Evolutionary conservation across 176 grass and related monocot species (phyloP), one percentile per base, ranked within the genome.

Genomic region (Paspalum vaginatum): DNA sequence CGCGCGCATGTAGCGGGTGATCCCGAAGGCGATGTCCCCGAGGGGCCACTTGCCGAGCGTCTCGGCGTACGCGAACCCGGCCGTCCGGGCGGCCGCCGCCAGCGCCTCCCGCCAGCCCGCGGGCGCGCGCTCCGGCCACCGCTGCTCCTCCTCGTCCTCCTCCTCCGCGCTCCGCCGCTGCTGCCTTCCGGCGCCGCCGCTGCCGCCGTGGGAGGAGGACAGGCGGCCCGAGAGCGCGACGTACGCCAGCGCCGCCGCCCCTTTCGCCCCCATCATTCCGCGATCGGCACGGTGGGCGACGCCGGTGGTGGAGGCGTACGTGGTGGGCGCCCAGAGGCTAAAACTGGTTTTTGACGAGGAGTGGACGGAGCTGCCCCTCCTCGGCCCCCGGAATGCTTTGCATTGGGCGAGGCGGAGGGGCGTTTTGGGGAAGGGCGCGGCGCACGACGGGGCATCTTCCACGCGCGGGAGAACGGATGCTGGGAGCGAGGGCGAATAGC

Each of bases 11-110:
- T 77, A 84, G 63, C 87, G 85, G 54, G 65, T 94, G 87, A 97
- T 94, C 50, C 94, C 94, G 46, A 97, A 94, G 13, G 87, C 77
- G 68, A 97, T 83, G 68, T 94, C 94, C 11, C 75, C 84, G 20
- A 97, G 25, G 16, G 87, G 72, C 89, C 91, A 97, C 81, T 86
- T 90, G 15, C 89, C 94, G 4, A 94, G 79, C 64, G 94, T 94
- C 78, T 94, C 87, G 2, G 79, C 67, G 82, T 83, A 94, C 43
- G 87, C 73, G 48, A 91, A 87, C 41, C 84, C 68, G 16, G 87
- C 60, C 69, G 89, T 91, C 55, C 60, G 80, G 47, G 85, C 72
- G 14, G 67, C 79, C 56, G 90, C 76, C 17, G 65, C 66, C 8
- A 65, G 40, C 4, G 87, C 85, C 32, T 91, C 77, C 51, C 61